These are phyloP conservation scores for Neurospora sp. DNA, from an alignment of 495 filamentous ascomycete genomes.

Conservation along the genomic window DNA sequence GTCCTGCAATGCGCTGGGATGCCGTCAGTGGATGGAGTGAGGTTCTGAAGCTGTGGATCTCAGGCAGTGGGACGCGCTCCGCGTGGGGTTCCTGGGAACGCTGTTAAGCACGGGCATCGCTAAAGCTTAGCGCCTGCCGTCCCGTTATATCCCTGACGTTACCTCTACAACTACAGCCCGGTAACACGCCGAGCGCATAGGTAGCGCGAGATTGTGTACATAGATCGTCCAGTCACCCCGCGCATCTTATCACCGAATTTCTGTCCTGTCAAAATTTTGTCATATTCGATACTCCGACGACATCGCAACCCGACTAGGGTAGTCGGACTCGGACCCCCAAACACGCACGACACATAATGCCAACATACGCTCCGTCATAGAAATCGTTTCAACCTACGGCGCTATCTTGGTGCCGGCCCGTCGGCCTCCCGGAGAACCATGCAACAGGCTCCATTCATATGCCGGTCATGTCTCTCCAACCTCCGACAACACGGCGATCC, in stretches of 20 bases:
- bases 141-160: neutral
- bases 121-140: neutral
- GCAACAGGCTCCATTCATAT: constrained; percentile 8
- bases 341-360: neutral
- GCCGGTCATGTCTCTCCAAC: constrained; percentile 9
- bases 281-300: neutral
- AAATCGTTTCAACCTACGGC: neutral
- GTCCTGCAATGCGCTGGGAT: neutral
- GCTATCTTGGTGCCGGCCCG: neutral
- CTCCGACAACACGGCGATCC: constrained; percentile 1
- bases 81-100: neutral
- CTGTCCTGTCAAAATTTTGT: neutral
- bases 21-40: neutral
- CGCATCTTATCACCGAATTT: neutral
- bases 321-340: neutral
- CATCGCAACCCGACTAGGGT: neutral
- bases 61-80: neutral
- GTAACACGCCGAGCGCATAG: neutral
- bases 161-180: too few species aligned
- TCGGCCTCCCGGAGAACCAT: constrained; percentile 5
- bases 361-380: neutral
- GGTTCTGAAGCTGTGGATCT: neutral
- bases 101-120: neutral
- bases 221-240: neutral
- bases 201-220: neutral